Conservation (phyloP, 257 asterid genomes). For the Jasminum sambac region DNA sequence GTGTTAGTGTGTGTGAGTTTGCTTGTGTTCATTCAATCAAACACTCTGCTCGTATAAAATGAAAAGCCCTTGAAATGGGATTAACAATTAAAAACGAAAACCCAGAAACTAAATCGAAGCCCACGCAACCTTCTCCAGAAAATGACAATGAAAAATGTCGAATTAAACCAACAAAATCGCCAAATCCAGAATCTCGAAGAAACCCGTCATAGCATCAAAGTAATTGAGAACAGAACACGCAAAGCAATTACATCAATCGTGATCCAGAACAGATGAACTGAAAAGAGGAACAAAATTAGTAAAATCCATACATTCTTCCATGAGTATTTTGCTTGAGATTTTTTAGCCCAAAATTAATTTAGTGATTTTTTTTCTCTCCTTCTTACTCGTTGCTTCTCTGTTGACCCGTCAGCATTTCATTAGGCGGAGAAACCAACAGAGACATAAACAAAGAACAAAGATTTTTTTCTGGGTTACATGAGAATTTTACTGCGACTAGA, state of each 20-base stretch:
- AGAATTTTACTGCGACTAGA: slow-evolving; percentile 24
- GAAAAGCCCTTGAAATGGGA: slow-evolving; percentile 14
- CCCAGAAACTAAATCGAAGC: slow-evolving; percentile 18
- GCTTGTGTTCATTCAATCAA: neutral
- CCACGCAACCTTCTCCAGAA: slow-evolving; percentile 5
- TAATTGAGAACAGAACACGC: slow-evolving; percentile 19
- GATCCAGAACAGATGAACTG: slow-evolving; percentile 15
- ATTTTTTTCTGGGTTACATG: slow-evolving; percentile 28
- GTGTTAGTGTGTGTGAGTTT: neutral
- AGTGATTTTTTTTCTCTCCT: slow-evolving; percentile 10
- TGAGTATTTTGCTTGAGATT: slow-evolving; percentile 18
- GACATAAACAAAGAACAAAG: slow-evolving; percentile 24
- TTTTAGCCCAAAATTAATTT: neutral
- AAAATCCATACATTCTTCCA: slow-evolving; percentile 39
- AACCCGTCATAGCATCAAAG: neutral
- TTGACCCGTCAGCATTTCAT: slow-evolving; percentile 29
- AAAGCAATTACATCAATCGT: slow-evolving; percentile 18
- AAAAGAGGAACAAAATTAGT: neutral
- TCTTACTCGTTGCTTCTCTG: slow-evolving; percentile 17
- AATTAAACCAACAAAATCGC: slow-evolving; percentile 11
- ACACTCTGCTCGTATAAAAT: neutral
- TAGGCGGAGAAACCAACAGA: slow-evolving; percentile 32
- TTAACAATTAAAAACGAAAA: slow-evolving; percentile 5
- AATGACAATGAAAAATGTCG: slow-evolving; percentile 10
- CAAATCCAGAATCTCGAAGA: slow-evolving; percentile 24